These are phyloP conservation scores for Pseudozyma hubeiensis DNA, from an alignment of 1,284 basidiomycete species.

Conservation along the genomic window DNA sequence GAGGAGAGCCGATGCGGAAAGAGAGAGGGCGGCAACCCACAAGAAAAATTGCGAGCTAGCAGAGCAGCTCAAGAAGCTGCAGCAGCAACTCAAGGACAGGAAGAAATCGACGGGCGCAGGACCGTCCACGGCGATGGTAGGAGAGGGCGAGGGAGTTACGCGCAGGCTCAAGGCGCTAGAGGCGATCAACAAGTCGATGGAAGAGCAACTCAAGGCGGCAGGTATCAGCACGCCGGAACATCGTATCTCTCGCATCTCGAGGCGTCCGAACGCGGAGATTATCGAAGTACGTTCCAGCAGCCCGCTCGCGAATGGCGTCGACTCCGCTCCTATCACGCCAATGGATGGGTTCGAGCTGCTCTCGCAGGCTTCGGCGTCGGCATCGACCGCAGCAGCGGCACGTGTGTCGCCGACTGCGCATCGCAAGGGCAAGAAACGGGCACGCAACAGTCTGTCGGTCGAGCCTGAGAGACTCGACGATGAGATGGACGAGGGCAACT, in stretches of 20 bases:
- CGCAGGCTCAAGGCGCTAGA: constrained; percentile 26
- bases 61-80: constrained; percentile 17
- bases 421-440: constrained; percentile 15
- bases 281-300: constrained; percentile 28
- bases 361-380: constrained; percentile 11
- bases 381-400: neutral
- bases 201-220: constrained; percentile 2
- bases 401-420: constrained; percentile 10
- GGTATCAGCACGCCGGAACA: constrained; percentile 12
- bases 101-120: constrained; percentile 1
- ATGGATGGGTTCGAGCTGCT: constrained; percentile 2
- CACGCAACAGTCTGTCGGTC: constrained; percentile 15
- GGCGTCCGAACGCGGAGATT: neutral
- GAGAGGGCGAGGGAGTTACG: neutral
- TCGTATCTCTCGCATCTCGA: constrained; percentile 5
- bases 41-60: constrained; percentile 27
- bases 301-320: neutral
- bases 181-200: constrained; percentile 5
- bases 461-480: constrained; percentile 45
- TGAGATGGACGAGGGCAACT: constrained; percentile 37
- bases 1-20: constrained; percentile 3
- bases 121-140: neutral
- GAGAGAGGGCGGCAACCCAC: constrained; percentile 10
- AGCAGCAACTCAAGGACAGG: constrained; percentile 3
- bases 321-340: constrained; percentile 7